phyloP scores from a whole-genome alignment of 1,139 yeast species.

The Hyphopichia pseudoburtonii region DNA sequence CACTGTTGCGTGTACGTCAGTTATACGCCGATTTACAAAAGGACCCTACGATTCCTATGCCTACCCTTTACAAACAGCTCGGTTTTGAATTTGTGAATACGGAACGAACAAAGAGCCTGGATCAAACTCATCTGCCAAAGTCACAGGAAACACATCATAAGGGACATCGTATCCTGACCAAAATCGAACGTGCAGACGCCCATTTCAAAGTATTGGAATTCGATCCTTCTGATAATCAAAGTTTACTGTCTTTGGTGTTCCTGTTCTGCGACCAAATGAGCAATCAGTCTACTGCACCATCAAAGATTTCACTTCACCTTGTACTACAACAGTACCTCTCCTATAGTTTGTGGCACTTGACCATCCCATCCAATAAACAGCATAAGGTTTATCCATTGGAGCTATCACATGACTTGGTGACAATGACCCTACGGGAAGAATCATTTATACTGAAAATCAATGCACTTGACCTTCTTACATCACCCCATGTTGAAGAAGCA shows the following conservation, averaged over 20 bases:
- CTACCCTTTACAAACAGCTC: conserved; percentile 11
- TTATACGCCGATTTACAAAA: conserved; percentile 20
- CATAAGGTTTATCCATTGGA: conserved; percentile 9
- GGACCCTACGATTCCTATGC: conserved; percentile 9
- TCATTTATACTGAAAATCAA: conserved; percentile 31
- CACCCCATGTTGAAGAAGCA: conserved; percentile 18
- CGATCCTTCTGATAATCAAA: conserved; percentile 8
- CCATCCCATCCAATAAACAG: conserved; percentile 10
- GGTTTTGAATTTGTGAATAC: not conserved
- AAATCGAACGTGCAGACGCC: conserved; percentile 4
- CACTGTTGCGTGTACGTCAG: conserved; percentile 20
- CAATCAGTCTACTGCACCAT: no score
- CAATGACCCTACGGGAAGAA: conserved; percentile 31
- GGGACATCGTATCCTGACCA: not conserved
- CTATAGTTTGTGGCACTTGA: conserved; percentile 20
- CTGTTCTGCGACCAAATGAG: not conserved
- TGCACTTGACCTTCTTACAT: conserved; percentile 27
- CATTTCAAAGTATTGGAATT: conserved; percentile 6
- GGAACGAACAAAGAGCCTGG: no score
- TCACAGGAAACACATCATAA: no score
- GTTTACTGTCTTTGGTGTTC: not conserved
- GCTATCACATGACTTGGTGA: conserved; percentile 30
- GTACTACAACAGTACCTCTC: conserved; percentile 11
- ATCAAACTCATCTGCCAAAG: no score
- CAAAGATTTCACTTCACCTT: no score